A percentile compares a stretch with the other conserved stretches of the same genome.
Evolutionary conservation across 768 basidiomycete genomes (phyloP).

Genomic region (Artomyces pyxidatus): DNA sequence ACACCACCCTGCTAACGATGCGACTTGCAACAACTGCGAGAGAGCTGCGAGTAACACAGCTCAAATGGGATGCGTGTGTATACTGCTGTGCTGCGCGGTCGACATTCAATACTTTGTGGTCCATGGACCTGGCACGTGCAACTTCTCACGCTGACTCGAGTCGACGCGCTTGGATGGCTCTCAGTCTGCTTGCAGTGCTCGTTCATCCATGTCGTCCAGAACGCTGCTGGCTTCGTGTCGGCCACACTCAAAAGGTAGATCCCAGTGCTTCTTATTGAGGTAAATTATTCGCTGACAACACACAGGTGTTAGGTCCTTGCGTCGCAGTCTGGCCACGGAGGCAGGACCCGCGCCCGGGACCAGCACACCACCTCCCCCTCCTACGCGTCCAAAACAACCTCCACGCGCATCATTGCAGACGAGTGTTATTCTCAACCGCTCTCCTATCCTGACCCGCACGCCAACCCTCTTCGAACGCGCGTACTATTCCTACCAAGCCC

Average conservation of each 20-base stretch:
- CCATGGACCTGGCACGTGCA: no score
- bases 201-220: conserved; percentile 27
- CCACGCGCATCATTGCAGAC: conserved; percentile 34
- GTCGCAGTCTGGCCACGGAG: conserved; percentile 10
- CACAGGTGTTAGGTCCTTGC: neutral
- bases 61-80: no score
- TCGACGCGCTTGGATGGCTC: no score
- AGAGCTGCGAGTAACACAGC: no score
- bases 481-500: conserved; percentile 77
- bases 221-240: conserved; percentile 25
- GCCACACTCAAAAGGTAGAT: conserved; percentile 23
- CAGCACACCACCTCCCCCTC: neutral
- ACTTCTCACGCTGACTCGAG: no score
- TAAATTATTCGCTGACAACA: neutral
- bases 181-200: neutral
- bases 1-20: no score
- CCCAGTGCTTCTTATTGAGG: neutral
- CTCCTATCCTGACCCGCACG: conserved; percentile 66
- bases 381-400: conserved; percentile 8
- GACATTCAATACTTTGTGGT: no score
- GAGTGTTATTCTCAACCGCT: conserved; percentile 69
- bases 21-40: no score
- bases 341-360: neutral
- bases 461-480: conserved; percentile 70
- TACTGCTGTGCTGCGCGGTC: no score